Conservation (phyloP, 1,139 yeast genomes). For the Blastobotrys niveus region DNA sequence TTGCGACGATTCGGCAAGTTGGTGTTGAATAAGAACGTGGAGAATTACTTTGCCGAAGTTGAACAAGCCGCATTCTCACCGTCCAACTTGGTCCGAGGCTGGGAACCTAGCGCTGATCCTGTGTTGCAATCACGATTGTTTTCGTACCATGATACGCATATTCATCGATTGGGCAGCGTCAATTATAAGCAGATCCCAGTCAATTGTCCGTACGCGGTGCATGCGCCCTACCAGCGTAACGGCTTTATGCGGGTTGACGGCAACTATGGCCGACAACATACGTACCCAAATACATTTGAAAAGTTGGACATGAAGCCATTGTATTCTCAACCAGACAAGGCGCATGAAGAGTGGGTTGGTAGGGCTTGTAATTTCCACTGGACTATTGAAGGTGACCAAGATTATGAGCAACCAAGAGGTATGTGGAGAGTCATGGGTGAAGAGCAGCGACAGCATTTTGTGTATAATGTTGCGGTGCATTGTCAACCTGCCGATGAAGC, state of each 20-base stretch:
- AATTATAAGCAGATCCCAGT: constrained; percentile 12
- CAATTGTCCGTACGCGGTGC: constrained; percentile 8
- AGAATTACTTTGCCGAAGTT: constrained; percentile 70
- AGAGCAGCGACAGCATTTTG: constrained; percentile 4
- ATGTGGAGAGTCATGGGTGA: constrained; percentile 11
- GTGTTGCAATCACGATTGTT: constrained; percentile 77
- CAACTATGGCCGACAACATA: constrained; percentile 3
- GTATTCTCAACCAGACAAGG: background rate
- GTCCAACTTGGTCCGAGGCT: constrained; percentile 72
- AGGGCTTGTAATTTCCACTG: constrained; percentile 6
- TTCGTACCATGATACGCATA: constrained; percentile 77
- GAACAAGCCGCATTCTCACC: constrained; percentile 80
- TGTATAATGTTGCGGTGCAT: constrained; percentile 55
- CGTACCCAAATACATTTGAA: constrained; percentile 2
- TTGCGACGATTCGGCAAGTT: constrained; percentile 66
- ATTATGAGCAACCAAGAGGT: constrained; percentile 9
- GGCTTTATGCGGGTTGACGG: constrained; percentile 5
- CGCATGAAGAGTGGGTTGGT: constrained; percentile 13
- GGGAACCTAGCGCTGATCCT: constrained; percentile 79
- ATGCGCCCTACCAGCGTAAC: constrained; percentile 9
- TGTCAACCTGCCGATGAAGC: constrained; percentile 61
- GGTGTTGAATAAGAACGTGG: constrained; percentile 60
- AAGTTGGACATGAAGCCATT: background rate
- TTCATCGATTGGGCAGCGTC: constrained; percentile 60
- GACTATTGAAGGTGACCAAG: constrained; percentile 4